Evolutionary conservation across 192 early-diverging fungal genomes (phyloP), one percentile per base, ranked within the genome.

Genomic region (Chytriomyces hyalinus): DNA sequence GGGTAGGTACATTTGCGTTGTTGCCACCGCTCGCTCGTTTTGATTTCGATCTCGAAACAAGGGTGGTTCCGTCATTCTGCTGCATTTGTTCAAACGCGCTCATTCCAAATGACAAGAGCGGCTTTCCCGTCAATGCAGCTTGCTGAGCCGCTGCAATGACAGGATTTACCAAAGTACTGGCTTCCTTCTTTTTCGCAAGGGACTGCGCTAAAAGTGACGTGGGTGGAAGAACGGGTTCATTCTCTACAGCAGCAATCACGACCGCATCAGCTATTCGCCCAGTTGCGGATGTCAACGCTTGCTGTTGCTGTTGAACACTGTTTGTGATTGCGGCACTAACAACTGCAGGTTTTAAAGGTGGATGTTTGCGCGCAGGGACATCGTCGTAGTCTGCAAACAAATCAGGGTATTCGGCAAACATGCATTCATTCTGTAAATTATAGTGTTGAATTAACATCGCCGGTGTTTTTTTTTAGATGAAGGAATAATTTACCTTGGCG

Each of bases 401-500:
- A 51, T 85, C 81, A 13, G 84, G 84, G 53, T 80, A 80, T 60
- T 85, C 84, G 9, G 69, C 72, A 75, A 85, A 85, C 24, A 68
- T 85, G 43, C 70, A 64, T 68, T 85, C 84, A 60, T 79, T 85
- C 79, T 80, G 45, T 13, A 48, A 6, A 47, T 43, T 22, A 65
- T 15, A 36, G 2, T 36, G 28, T 36, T 2, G 2, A 2, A n/a
- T n/a, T 2, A 36, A 36, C 28, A 36, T 2, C 28, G 2, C 28
- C 28, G 28, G 28, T 36, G 28, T 36, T 36, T 36, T 36, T n/a
- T n/a, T n/a, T n/a, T n/a, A n/a, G 36, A 36, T 36, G 63, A 51
- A 20, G 26, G 6, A 47, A 49, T n/a, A 65, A 11, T 70, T 59
- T 86, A 93, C 92, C 87, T 92, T 93, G 46, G 90, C 89, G 61